Conservation (phyloP, 2,329 filamentous ascomycete species). For the Ploettnerulaceae sp. region DNA sequence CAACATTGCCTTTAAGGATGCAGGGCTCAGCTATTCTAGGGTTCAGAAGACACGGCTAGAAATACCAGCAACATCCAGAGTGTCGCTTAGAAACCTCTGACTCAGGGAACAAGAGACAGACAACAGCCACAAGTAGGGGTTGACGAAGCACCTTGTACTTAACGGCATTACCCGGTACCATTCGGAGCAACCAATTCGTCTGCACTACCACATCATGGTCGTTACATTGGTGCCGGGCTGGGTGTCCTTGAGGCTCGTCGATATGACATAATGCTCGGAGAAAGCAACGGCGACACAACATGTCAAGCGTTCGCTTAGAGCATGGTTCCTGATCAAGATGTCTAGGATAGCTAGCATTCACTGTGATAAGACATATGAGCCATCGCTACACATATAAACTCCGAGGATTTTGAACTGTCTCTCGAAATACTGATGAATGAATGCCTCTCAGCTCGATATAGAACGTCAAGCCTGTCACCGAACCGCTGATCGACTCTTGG, state of each 20-base stretch:
- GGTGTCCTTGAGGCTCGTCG: neutral
- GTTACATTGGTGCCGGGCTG: neutral
- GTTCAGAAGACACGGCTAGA: conserved; percentile 8
- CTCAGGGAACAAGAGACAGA: conserved; percentile 6
- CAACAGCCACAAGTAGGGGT: conserved; percentile 7
- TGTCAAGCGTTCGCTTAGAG: conserved; percentile 4
- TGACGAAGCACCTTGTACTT: neutral
- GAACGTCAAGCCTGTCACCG: no score
- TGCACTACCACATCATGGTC: neutral
- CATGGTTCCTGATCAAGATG: neutral
- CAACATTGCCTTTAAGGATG: conserved; percentile 13
- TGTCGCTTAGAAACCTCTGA: conserved; percentile 10
- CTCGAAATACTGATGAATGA: no score
- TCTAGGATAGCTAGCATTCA: neutral
- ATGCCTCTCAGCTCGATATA: no score
- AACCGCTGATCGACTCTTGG: neutral
- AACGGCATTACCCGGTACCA: neutral
- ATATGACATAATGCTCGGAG: neutral
- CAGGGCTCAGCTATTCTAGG: conserved; percentile 21
- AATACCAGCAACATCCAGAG: conserved; percentile 16
- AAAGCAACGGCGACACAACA: neutral
- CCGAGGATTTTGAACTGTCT: neutral
- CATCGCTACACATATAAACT: neutral
- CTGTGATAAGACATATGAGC: neutral
- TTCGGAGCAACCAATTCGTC: neutral